Evolutionary conservation across 192 early-diverging fungal species (phyloP), one percentile per base, ranked within the genome.

Genomic region (Funneliformis mosseae): DNA sequence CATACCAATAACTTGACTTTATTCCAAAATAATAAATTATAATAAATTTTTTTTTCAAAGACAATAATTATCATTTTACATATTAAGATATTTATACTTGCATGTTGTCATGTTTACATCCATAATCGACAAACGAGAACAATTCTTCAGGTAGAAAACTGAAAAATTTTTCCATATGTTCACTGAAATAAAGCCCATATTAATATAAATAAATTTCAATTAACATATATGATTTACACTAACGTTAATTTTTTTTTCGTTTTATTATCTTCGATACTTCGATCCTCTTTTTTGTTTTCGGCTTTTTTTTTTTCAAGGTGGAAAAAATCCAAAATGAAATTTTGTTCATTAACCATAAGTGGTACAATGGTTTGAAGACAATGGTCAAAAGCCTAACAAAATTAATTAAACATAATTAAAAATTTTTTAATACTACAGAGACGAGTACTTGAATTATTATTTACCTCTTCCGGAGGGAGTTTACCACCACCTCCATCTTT

Each of bases 311-410:
- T 67, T 84, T 85, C 80, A 86, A 90, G 82, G 82, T 93, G 89
- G 71, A 99, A 98, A 41, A 97, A 84, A 77, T 97, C 96, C 21
- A 91, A 89, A 63, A 97, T 89, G 80, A 95, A 97, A 84, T 98
- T 98, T 85, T 98, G 96, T 84, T 97, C 97, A 3, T 94, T 86
- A 12, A 95, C 88, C 14, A 97, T 91, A 16, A 92, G 82, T 28
- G 90, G 81, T 11, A 92, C 85, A 25, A 96, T 85, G 42, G 90
- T 87, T 8, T 81, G 74, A 21, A 95, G 84, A 43, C 91, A 85
- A 61, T 93, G 88, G 1, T 90, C 84, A 60, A 95, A 88, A 8
- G 89, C 89, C 83, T 92, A 55, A 4, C 33, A 76, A 64, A 77
- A 78, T 71, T n/a, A 63, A 64, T 27, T 69, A 25, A 76, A 62